Base-by-base conservation (phyloP, 768 basidiomycete genomes). In the Imleria badia region DNA sequence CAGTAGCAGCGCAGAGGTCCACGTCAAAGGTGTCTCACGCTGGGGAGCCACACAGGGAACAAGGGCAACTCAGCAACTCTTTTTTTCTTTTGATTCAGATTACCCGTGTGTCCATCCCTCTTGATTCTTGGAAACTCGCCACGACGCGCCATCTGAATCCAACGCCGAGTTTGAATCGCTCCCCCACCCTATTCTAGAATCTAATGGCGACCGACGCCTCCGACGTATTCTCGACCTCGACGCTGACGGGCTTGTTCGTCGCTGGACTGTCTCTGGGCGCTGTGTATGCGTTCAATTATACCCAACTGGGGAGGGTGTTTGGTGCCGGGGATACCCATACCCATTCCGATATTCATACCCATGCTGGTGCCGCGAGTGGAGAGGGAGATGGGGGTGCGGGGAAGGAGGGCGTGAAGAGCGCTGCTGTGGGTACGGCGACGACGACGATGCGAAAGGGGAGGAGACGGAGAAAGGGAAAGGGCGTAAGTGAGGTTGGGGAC, bases 201-300 rank as follows among this genome's bases (percentile, higher is more conserved):
- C n/a, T n/a, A n/a, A 26, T 76, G 48, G 75, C 78, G 53, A 82
- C 81, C 56, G 66, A 48, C 23, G 3, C 29, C 6, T 3, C 26
- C 2, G 29, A 51, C 33, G 22, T 40, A 5, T 22, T 26, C 5
- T 26, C 20, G 75, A 81, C 59, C 56, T 68, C 39, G 65, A 68
- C 26, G 66, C 70, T 39, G 72, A 72, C 41, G 75, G 76, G 48
- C 30, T 23, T 65, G 39, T 14, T 65, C 48, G 53, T 61, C 10
- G 65, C 64, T 0, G 55, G 63, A 10, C 7, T 47, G 6, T 53
- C 52, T 6, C 39, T 64, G 1, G 60, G 63, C 31, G 62, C 52
- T 3, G 42, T 60, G 5, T 66, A 49, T 35, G 64, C 64, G 11
- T 29, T 35, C 7, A 23, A 38, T 4, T 63, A 55, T 55, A 44